These are phyloP conservation scores for Cadophora gregata DNA, from an alignment of 2,329 filamentous ascomycete species.

Conservation along the genomic window DNA sequence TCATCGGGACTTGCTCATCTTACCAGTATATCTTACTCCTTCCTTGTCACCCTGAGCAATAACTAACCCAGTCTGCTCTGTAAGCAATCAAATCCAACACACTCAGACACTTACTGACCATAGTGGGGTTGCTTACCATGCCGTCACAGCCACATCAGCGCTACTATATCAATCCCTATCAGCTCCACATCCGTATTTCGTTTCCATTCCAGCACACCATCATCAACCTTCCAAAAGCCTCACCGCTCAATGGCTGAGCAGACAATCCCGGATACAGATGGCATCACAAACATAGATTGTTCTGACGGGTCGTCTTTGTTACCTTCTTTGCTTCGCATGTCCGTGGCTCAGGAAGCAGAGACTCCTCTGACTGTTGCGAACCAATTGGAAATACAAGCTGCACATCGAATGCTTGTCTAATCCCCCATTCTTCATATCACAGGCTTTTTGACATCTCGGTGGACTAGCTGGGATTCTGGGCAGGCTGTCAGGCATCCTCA, in stretches of 20 bases:
- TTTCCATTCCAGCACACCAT: background rate
- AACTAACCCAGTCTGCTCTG: background rate
- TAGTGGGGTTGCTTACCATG: background rate
- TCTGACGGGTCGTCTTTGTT: background rate
- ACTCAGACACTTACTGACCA: conserved; percentile 2
- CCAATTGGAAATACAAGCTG: background rate
- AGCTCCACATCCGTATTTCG: background rate
- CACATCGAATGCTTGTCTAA: background rate
- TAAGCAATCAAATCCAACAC: background rate
- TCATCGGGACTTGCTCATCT: background rate
- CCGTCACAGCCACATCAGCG: background rate
- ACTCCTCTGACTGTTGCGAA: background rate
- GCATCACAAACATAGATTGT: conserved; percentile 5
- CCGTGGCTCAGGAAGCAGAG: background rate
- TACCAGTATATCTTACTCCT: too few species aligned
- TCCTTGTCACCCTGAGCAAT: background rate
- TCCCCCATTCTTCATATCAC: conserved; percentile 3
- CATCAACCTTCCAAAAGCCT: background rate
- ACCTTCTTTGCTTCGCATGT: background rate
- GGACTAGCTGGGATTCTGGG: background rate
- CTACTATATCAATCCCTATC: background rate
- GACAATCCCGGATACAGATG: background rate
- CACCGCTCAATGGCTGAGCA: background rate
- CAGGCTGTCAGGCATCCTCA: background rate
- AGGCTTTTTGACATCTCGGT: conserved; percentile 5